Evolutionary conservation across 2,329 filamentous ascomycete species (phyloP).

Genomic region (Dothiorella sarmentorum): DNA sequence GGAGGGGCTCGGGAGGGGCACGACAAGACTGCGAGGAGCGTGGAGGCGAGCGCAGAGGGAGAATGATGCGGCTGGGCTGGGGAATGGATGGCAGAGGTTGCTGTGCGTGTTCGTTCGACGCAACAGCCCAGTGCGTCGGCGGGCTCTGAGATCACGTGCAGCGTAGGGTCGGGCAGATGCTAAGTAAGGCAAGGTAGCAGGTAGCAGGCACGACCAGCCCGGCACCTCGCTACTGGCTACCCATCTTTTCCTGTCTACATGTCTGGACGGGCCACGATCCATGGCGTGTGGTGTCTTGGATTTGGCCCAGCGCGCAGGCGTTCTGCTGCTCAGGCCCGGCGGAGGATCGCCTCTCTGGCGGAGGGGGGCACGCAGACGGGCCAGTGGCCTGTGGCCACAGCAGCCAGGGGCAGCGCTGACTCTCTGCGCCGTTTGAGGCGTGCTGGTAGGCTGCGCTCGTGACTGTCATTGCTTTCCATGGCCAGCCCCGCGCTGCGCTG

Average conservation of each 20-base stretch:
- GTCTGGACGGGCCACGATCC: neutral
- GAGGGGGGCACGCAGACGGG: conserved; percentile 6
- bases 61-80: conserved; percentile 5
- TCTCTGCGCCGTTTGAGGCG: neutral
- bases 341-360: conserved; percentile 12
- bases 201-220: conserved; percentile 3
- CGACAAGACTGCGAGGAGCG: conserved; percentile 10
- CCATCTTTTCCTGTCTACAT: neutral
- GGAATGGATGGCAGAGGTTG: conserved; percentile 13
- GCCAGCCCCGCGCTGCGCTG: conserved; percentile 9
- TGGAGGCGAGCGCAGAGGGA: neutral
- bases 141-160: conserved; percentile 10
- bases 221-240: neutral
- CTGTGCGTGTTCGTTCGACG: conserved; percentile 12
- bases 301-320: neutral
- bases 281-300: neutral
- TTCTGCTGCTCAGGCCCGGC: conserved; percentile 12
- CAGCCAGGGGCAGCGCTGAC: conserved; percentile 4
- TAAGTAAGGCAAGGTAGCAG: no score
- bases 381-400: conserved; percentile 5
- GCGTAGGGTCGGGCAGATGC: neutral
- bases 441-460: conserved; percentile 7
- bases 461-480: conserved; percentile 5
- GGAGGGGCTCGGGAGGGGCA: conserved; percentile 12
- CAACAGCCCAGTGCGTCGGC: conserved; percentile 13